Percentiles rank a stretch among this genome's conserved stretches.
Conservation (phyloP, 305 asterid species). For the Striga hermonthica region DNA sequence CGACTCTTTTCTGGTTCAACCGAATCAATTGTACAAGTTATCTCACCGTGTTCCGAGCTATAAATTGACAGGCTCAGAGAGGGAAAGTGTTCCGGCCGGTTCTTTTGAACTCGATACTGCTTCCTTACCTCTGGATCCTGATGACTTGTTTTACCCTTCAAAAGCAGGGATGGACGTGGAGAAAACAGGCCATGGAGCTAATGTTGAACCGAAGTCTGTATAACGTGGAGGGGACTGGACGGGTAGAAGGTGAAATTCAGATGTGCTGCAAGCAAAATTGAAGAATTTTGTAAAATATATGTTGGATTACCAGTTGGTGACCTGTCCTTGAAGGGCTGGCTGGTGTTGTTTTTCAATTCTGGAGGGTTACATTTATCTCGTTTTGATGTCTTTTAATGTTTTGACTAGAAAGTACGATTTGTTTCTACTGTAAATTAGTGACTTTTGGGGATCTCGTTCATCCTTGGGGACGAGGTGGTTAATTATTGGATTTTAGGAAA, state of each 20-base stretch:
- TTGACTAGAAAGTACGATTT: too few species aligned
- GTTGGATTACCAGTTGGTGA: not conserved
- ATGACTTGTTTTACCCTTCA: constrained; percentile 39
- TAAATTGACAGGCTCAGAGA: constrained; percentile 44
- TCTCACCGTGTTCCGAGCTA: constrained; percentile 48
- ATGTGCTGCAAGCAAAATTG: too few species aligned
- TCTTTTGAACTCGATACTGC: constrained; percentile 72
- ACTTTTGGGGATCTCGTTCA: not conserved
- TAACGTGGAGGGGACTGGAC: not conserved
- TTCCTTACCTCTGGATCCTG: constrained; percentile 45
- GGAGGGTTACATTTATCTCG: too few species aligned
- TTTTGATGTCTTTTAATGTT: too few species aligned
- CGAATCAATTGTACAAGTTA: constrained; percentile 43
- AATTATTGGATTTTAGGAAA: not conserved
- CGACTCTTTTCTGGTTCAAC: constrained; percentile 31
- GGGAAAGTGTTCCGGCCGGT: constrained; percentile 52
- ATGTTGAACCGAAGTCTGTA: not conserved
- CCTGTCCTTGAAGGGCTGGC: not conserved
- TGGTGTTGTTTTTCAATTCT: not conserved
- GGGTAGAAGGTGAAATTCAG: too few species aligned
- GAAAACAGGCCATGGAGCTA: not conserved
- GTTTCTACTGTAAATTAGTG: not conserved
- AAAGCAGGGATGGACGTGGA: constrained; percentile 29
- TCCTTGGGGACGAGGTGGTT: too few species aligned
- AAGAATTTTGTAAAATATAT: too few species aligned